Evolutionary conservation across 2,329 filamentous ascomycete species (phyloP), one percentile per base, ranked within the genome.

Genomic region (Fusarium xylarioides): DNA sequence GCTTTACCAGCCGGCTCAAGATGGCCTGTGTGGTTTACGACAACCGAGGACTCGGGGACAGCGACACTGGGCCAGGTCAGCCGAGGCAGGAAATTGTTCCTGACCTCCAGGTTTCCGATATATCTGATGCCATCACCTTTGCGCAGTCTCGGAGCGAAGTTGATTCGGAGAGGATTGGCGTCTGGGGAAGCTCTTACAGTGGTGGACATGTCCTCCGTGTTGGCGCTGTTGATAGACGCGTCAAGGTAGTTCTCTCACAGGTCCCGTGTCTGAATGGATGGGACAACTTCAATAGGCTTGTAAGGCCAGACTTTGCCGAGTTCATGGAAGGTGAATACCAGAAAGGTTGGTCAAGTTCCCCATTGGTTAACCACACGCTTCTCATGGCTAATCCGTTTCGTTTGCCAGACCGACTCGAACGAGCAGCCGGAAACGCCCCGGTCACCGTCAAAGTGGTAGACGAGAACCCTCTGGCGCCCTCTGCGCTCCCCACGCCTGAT

Each of bases 311-410:
- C 21, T 46, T 46, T 15, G 23, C 23, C 0, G 23, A 46, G 43
- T 46, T 15, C 8, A 46, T 28, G 43, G 23, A 46, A 46, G 43
- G 43, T 8, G 18, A 46, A 10, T 46, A 21, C 8, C 43, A 46
- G 18, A 46, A 46, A 21, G 43, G 43, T 28, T 46, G 12, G 23
- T 28, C 5, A 28, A 46, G 0, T 10, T 28, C 0, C 11, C 3
- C 7, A 26, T 3, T 5, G 7, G 8, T 28, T 5, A 14, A 3
- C 12, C 1, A 26, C 11, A 12, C 3, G 23, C 16, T 44, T 0
- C 23, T 14, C 11, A 23, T 43, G 0, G 40, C 40, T 43, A 0
- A 43, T 11, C 10, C 12, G 43, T 46, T 19, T 28, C 0, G 10
- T 21, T 21, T 28, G 12, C 11, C 2, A 46, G 43, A 46, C 4